A percentile compares a stretch with the other conserved stretches of the same genome.
Evolutionary conservation across 2,329 filamentous ascomycete species (phyloP).

Genomic region (Claviceps pazoutovae): DNA sequence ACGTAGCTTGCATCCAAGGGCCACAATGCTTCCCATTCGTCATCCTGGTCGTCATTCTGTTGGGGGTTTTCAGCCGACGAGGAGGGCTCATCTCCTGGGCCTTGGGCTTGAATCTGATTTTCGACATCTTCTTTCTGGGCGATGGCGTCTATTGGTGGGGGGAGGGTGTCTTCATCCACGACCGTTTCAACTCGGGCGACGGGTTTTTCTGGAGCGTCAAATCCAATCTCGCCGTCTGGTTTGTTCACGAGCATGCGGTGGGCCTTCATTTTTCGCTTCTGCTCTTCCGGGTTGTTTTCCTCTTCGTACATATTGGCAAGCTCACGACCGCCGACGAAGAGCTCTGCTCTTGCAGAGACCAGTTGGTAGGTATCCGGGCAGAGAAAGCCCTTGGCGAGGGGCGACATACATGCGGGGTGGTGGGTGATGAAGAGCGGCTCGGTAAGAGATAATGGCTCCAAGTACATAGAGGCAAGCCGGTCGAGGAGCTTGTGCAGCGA

Average conservation of each 20-base stretch:
- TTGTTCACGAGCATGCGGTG: slow-evolving; percentile 29
- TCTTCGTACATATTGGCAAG: slow-evolving; percentile 97
- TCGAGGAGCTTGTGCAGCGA: slow-evolving; percentile 64
- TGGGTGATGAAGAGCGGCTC: slow-evolving; percentile 74
- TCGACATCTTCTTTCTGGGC: too few relatives aligned
- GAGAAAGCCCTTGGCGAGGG: slow-evolving; percentile 73
- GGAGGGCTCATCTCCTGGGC: background rate
- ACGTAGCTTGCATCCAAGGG: slow-evolving; percentile 69
- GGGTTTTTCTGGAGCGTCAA: slow-evolving; percentile 8
- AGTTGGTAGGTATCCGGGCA: slow-evolving; percentile 55
- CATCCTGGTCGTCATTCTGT: slow-evolving; percentile 23
- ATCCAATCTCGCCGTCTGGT: slow-evolving; percentile 18
- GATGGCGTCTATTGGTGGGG: too few relatives aligned
- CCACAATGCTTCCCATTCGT: slow-evolving; percentile 26
- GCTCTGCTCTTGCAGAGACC: slow-evolving; percentile 69
- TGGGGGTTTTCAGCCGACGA: slow-evolving; percentile 17
- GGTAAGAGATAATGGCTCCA: slow-evolving; percentile 60
- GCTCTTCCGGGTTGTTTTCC: slow-evolving; percentile 82
- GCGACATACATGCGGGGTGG: slow-evolving; percentile 82
- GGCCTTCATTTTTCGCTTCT: slow-evolving; percentile 65
- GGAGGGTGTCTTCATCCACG: too few relatives aligned
- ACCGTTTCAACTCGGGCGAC: background rate
- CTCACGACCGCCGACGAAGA: slow-evolving; percentile 70
- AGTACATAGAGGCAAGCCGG: slow-evolving; percentile 56
- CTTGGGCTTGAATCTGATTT: background rate